Evolutionary conservation across 208 protist genomes (phyloP).

Genomic region (Trypanosoma mega): DNA sequence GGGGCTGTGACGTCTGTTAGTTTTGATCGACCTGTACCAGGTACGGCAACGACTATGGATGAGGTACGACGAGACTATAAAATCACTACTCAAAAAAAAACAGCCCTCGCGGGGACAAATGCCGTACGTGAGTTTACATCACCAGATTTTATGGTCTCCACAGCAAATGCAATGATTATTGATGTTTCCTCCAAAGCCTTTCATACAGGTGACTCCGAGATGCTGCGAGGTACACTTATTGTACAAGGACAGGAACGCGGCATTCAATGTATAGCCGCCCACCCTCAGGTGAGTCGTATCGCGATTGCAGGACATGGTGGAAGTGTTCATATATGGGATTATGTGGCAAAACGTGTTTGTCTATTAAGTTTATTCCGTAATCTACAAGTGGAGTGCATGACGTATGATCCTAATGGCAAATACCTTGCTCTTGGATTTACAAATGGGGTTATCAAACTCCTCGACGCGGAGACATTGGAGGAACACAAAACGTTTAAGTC

Average conservation of each 20-base stretch:
- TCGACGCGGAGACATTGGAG: constrained; percentile 81
- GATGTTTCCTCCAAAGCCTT: constrained; percentile 81
- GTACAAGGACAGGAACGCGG: constrained; percentile 89
- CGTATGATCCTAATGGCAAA: constrained; percentile 82
- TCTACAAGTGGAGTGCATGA: constrained; percentile 75
- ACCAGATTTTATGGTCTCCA: constrained; percentile 92
- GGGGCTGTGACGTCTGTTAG: constrained; percentile 93
- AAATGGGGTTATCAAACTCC: constrained; percentile 92
- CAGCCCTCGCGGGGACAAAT: constrained; percentile 36
- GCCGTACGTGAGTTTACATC: constrained; percentile 63
- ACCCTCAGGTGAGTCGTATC: constrained; percentile 78
- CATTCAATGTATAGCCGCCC: constrained; percentile 77
- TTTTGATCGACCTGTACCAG: constrained; percentile 58
- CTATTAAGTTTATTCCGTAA: constrained; percentile 82
- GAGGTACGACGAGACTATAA: constrained; percentile 35
- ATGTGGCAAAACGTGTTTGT: constrained; percentile 58
- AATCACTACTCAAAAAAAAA: constrained; percentile 36
- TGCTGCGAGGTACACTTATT: constrained; percentile 77
- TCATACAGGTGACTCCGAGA: constrained; percentile 48
- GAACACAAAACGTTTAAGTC: constrained; percentile 81
- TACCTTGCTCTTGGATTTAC: constrained; percentile 91
- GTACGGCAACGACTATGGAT: constrained; percentile 23
- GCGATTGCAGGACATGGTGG: constrained; percentile 88
- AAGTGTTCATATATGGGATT: constrained; percentile 92
- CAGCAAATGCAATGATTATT: constrained; percentile 90